Evolutionary conservation across 2,329 filamentous ascomycete genomes (phyloP).

Genomic region (Epichloe uncinata): DNA sequence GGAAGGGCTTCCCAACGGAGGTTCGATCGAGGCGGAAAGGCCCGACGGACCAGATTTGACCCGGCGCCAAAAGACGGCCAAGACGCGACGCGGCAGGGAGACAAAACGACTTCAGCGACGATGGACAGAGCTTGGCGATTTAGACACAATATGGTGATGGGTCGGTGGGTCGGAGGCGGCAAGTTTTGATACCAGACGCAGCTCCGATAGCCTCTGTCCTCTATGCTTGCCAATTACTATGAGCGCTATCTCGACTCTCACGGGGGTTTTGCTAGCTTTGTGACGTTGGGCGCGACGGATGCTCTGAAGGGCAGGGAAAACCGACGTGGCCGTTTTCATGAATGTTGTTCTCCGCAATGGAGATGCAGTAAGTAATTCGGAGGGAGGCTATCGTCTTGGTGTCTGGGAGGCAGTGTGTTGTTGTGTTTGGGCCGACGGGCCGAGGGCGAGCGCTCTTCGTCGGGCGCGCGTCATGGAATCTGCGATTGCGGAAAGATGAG

Average conservation of each 20-base stretch:
- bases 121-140: no score
- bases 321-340: background rate
- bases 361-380: background rate
- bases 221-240: background rate
- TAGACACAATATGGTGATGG: background rate
- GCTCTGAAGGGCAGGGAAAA: background rate
- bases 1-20: background rate
- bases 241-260: background rate
- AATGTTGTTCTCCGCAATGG: background rate
- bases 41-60: background rate
- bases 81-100: background rate
- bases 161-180: no score
- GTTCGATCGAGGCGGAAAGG: background rate
- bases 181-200: background rate
- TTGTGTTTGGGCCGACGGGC: background rate
- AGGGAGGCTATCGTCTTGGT: background rate
- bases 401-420: background rate
- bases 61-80: background rate
- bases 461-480: background rate
- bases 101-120: no score
- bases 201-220: background rate
- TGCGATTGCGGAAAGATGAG: background rate
- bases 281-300: background rate
- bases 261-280: background rate
- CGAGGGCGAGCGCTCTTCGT: background rate